Conservation (phyloP, 768 basidiomycete genomes). For the Suillus fuscotomentosus region DNA sequence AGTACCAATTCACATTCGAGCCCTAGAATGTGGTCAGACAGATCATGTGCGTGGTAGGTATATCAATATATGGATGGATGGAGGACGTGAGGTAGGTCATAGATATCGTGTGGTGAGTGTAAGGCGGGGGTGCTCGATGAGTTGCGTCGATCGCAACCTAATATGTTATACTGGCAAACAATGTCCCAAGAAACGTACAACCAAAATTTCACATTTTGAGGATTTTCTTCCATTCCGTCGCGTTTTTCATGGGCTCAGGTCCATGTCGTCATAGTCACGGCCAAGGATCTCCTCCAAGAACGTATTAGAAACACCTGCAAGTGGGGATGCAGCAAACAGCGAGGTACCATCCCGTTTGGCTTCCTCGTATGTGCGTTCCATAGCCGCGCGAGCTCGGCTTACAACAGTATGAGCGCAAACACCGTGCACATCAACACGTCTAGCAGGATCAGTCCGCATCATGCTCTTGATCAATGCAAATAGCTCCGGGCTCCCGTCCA, state of each 20-base stretch:
- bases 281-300: slow-evolving; percentile 68
- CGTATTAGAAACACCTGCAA: slow-evolving; percentile 56
- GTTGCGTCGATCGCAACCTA: slow-evolving; percentile 25
- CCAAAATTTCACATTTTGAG: slow-evolving; percentile 11
- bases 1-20: slow-evolving; percentile 16
- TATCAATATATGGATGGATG: slow-evolving; percentile 13
- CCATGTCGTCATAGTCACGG: slow-evolving; percentile 36
- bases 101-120: slow-evolving; percentile 8
- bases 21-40: not conserved
- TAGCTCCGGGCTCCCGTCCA: slow-evolving; percentile 64
- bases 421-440: slow-evolving; percentile 54
- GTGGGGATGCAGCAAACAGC: slow-evolving; percentile 58
- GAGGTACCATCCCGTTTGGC: slow-evolving; percentile 34
- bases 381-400: slow-evolving; percentile 54
- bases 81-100: slow-evolving; percentile 15
- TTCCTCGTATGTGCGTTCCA: slow-evolving; percentile 51
- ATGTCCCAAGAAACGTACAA: slow-evolving; percentile 36
- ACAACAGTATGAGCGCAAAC: slow-evolving; percentile 67
- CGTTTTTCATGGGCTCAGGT: slow-evolving; percentile 35
- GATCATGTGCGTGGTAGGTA: slow-evolving; percentile 19
- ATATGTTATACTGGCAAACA: slow-evolving; percentile 34
- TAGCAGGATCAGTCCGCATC: slow-evolving; percentile 70
- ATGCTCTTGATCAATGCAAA: slow-evolving; percentile 67
- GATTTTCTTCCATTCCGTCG: slow-evolving; percentile 1
- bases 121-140: slow-evolving; percentile 7